phyloP scores from a whole-genome alignment of 352 stramenopile genomes.

The Phytophthora colocasiae region DNA sequence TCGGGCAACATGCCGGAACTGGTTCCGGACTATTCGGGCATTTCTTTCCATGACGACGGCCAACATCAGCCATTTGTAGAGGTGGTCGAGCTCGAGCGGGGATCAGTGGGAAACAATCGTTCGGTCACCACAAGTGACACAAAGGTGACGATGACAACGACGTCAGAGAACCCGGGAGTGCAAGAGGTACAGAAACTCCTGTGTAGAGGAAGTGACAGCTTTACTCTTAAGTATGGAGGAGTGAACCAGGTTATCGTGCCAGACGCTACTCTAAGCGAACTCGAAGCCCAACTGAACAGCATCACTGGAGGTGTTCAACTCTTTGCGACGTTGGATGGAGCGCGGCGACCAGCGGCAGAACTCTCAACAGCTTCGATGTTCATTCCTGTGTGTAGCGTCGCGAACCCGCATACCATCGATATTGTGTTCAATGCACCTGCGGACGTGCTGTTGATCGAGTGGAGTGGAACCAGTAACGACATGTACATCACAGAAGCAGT shows the following conservation, averaged over 20 bases:
- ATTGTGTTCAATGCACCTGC: slow-evolving; percentile 73
- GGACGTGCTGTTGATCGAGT: slow-evolving; percentile 59
- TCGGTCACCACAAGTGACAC: slow-evolving; percentile 67
- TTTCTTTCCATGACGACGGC: slow-evolving; percentile 52
- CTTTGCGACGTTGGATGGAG: slow-evolving; percentile 37
- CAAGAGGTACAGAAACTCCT: slow-evolving; percentile 74
- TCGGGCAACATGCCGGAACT: slow-evolving; percentile 60
- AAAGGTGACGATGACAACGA: slow-evolving; percentile 56
- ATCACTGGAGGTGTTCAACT: slow-evolving; percentile 59
- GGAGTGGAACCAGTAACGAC: slow-evolving; percentile 64
- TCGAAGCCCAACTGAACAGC: slow-evolving; percentile 59
- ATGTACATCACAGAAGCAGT: slow-evolving; percentile 67
- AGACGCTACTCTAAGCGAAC: slow-evolving; percentile 53
- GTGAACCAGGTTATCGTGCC: slow-evolving; percentile 39
- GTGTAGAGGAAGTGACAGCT: slow-evolving; percentile 53
- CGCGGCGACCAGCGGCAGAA: slow-evolving; percentile 28
- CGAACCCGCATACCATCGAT: slow-evolving; percentile 41
- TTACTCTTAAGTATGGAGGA: slow-evolving; percentile 55
- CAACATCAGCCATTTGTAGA: slow-evolving; percentile 67
- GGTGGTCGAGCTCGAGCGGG: slow-evolving; percentile 54
- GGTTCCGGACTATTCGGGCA: slow-evolving; percentile 45
- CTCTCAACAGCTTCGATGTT: slow-evolving; percentile 43
- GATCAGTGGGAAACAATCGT: slow-evolving; percentile 76
- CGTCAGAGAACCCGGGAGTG: slow-evolving; percentile 61
- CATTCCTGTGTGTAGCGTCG: slow-evolving; percentile 67